Evolutionary conservation across 2,329 filamentous ascomycete genomes (phyloP), one percentile per base, ranked within the genome.

Genomic region (Mycocentrospora acerina): DNA sequence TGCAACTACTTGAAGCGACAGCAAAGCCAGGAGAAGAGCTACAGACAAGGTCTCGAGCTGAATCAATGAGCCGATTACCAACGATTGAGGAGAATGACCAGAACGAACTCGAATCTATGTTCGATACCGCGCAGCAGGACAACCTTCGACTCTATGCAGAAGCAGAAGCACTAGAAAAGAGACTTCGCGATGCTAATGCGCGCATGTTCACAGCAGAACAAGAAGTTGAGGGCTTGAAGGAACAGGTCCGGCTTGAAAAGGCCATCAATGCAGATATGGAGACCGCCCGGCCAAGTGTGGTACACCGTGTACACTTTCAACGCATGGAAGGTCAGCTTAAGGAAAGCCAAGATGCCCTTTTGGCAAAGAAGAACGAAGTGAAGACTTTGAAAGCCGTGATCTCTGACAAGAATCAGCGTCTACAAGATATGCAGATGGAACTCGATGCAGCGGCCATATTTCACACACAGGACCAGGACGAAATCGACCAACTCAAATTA

Each of bases 71-170:
- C 3, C 46, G 57, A 14, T 41, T 66, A 7, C 57, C 60, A 2
- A 66, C 62, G 1, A 66, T 66, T 14, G 50, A 60, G 7, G 62
- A 66, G 18, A 55, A 59, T 27, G 59, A 65, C 27, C 55, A 57
- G 31, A 51, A 58, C 9, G 62, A 66, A 37, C 42, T 66, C 3
- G 62, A 64, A 30, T 53, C 57, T 6, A 65, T 66, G 59, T 66
- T 66, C 40, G 57, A 66, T 24, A 49, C 55, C 2, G 54, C 61
- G 4, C 62, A 66, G 25, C 51, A 63, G 37, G 61, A 66, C 32
- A 66, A 66, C 25, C 28, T 60, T 11, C 50, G 59, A 3, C 50
- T 66, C 1, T 57, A 65, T 29, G 34, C 47, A 1, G 54, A 66
- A 22, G 44, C 62, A 2, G 53, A 60, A 13, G 44, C 49, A 9